Conservation (phyloP, 345 rosid species). For the Eucalyptus dawsonii region DNA sequence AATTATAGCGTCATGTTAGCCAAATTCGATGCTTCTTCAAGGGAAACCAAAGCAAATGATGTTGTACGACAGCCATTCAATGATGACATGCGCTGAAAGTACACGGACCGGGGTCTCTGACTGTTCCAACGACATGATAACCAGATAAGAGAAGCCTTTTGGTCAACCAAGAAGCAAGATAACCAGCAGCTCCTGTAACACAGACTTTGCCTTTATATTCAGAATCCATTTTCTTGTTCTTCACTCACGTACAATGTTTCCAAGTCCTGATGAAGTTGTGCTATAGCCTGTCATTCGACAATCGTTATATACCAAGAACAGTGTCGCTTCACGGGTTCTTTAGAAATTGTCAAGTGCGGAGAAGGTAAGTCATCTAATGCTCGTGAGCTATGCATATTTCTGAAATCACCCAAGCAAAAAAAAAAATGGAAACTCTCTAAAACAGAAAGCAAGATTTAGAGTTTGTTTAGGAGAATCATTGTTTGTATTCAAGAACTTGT, state of each 20-base stretch:
- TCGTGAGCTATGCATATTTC: not conserved
- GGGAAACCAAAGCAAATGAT: not conserved
- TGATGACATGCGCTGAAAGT: not conserved
- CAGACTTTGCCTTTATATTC: constrained; percentile 52
- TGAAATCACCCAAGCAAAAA: not conserved
- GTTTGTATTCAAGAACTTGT: not conserved
- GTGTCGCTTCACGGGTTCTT: not conserved
- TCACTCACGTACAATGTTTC: not conserved
- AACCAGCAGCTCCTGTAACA: constrained; percentile 89
- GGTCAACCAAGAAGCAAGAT: constrained; percentile 82
- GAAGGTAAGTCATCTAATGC: constrained; percentile 19
- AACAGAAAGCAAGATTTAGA: not conserved
- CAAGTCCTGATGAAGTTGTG: not conserved
- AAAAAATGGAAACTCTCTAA: not conserved
- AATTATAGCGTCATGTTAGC: not conserved
- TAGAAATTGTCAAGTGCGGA: constrained; percentile 1
- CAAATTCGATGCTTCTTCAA: not conserved
- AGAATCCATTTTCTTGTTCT: not conserved
- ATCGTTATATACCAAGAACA: not conserved
- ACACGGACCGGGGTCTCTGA: constrained; percentile 59
- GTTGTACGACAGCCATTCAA: not conserved
- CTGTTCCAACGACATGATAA: constrained; percentile 80
- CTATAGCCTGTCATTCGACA: not conserved
- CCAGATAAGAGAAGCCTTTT: constrained; percentile 71
- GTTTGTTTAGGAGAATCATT: not conserved